Evolutionary conservation across 1,139 yeast genomes (phyloP).

Genomic region (Diutina neorugosa): DNA sequence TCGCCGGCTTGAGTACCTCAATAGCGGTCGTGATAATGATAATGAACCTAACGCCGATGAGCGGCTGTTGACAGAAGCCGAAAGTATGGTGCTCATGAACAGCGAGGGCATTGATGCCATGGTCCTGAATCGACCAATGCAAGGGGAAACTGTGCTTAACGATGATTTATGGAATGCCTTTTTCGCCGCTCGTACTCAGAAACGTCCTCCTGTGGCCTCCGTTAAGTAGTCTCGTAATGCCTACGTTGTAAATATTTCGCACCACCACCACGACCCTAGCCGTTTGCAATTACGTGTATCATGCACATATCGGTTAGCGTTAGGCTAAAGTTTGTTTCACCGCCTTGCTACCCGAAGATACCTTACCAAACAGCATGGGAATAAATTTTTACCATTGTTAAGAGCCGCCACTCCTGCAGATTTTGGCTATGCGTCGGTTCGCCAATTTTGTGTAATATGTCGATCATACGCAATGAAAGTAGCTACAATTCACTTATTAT

Average conservation of each 20-base stretch:
- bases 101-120: slow-evolving; percentile 30
- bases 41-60: slow-evolving; percentile 9
- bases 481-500: too few species aligned
- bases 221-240: not conserved
- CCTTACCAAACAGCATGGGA: not conserved
- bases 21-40: slow-evolving; percentile 7
- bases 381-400: not conserved
- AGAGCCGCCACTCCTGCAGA: not conserved
- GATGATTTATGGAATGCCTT: slow-evolving; percentile 52
- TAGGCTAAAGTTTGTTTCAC: not conserved
- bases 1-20: slow-evolving; percentile 29
- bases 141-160: slow-evolving; percentile 46
- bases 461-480: not conserved
- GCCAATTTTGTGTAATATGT: not conserved
- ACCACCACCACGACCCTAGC: not conserved
- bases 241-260: not conserved
- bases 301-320: not conserved
- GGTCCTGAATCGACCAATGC: slow-evolving; percentile 26
- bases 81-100: slow-evolving; percentile 24
- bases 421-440: not conserved
- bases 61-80: slow-evolving; percentile 19
- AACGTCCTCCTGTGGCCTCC: not conserved
- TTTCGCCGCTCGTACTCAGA: slow-evolving; percentile 20
- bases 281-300: not conserved
- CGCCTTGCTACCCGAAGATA: not conserved